A percentile compares a stretch with the other conserved stretches of the same genome.
Conservation (phyloP, 2,329 filamentous ascomycete genomes). For the Cladosporium colombiae region DNA sequence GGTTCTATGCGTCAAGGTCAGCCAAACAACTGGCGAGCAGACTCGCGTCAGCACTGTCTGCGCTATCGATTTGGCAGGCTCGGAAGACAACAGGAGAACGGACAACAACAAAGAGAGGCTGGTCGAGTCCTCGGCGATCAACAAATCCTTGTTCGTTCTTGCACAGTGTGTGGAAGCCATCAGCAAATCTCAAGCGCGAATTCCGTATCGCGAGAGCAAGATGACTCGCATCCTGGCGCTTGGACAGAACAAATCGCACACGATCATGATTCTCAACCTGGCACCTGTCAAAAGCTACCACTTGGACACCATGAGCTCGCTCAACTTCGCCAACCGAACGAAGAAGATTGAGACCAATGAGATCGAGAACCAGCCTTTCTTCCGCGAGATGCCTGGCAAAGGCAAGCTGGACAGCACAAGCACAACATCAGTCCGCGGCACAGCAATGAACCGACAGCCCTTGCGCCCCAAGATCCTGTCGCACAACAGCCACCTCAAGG, state of each 20-base stretch:
- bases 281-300: conserved; percentile 87
- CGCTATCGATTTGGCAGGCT: conserved; percentile 96
- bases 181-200: conserved; percentile 85
- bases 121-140: conserved; percentile 96
- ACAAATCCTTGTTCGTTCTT: conserved; percentile 94
- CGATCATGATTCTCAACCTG: conserved; percentile 99
- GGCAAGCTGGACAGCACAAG: conserved; percentile 42
- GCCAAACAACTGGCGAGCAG: conserved; percentile 86
- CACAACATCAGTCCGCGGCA: conserved; percentile 33
- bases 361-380: conserved; percentile 92
- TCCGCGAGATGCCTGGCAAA: conserved; percentile 44
- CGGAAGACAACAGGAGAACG: conserved; percentile 91
- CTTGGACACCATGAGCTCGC: conserved; percentile 96
- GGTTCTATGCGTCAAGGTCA: conserved; percentile 94
- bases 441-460: conserved; percentile 64
- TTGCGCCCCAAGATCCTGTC: conserved; percentile 74
- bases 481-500: conserved; percentile 63
- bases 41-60: conserved; percentile 97
- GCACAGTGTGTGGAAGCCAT: conserved; percentile 98
- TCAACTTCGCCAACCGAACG: conserved; percentile 93
- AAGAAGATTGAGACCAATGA: conserved; percentile 99
- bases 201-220: conserved; percentile 97
- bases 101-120: conserved; percentile 93
- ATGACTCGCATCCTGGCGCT: conserved; percentile 89
- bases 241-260: conserved; percentile 89